Evolutionary conservation across 192 early-diverging fungal species (phyloP).

Genomic region (Coemansia sp.): DNA sequence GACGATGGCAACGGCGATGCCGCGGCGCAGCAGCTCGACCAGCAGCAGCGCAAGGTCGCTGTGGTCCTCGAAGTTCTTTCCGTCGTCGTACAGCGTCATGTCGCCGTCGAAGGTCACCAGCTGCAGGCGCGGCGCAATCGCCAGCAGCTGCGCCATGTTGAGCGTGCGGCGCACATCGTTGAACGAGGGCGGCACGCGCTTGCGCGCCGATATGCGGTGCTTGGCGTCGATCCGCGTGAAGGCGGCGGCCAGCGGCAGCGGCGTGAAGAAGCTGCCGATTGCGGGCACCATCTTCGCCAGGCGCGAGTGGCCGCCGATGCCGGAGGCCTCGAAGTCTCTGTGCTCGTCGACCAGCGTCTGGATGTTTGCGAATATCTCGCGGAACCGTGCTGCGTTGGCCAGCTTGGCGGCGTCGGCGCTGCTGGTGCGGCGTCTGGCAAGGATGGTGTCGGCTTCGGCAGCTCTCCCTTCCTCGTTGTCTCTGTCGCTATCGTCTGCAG

Average conservation of each 20-base stretch:
- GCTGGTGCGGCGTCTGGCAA: background rate
- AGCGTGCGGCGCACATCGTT: conserved; percentile 89
- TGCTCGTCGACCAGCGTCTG: conserved; percentile 78
- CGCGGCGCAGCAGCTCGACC: conserved; percentile 64
- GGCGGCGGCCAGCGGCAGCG: conserved; percentile 70
- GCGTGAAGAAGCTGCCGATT: conserved; percentile 84
- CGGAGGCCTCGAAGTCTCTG: conserved; percentile 17
- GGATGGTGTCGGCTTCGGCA: background rate
- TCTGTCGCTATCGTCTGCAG: too few relatives aligned
- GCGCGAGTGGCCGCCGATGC: conserved; percentile 64
- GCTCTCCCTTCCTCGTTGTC: conserved; percentile 2
- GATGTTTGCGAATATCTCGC: conserved; percentile 76
- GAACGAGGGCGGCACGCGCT: conserved; percentile 87
- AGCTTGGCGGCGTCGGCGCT: conserved; percentile 20
- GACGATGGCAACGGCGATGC: conserved; percentile 79
- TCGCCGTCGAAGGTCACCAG: conserved; percentile 95
- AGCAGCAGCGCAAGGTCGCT: conserved; percentile 67
- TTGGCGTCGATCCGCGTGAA: conserved; percentile 71
- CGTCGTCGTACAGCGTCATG: conserved; percentile 92
- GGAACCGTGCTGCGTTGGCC: conserved; percentile 69
- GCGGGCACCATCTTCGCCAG: conserved; percentile 76
- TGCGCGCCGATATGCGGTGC: conserved; percentile 72
- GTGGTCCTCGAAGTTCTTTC: conserved; percentile 75
- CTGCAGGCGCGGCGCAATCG: conserved; percentile 68
- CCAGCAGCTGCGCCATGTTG: conserved; percentile 85